A percentile compares a stretch with the other conserved stretches of the same genome.
These are phyloP conservation scores for Conidiobolus incongruus DNA, from an alignment of 371 early-diverging fungal species.

Conservation along the genomic window DNA sequence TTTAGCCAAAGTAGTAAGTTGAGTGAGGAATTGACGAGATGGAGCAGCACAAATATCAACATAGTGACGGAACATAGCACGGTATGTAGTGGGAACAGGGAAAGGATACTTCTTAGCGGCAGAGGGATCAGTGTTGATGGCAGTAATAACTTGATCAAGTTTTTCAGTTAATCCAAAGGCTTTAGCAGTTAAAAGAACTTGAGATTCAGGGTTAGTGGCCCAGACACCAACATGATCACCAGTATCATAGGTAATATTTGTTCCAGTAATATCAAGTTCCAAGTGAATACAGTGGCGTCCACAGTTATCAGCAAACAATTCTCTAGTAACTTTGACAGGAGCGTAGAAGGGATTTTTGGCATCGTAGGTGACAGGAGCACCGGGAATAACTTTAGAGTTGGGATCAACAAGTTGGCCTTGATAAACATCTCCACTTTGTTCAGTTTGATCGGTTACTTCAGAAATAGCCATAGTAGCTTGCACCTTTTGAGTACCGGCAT, in stretches of 20 bases:
- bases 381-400: constrained; percentile 3
- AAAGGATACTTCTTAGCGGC: constrained; percentile 65
- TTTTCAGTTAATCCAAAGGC: constrained; percentile 35
- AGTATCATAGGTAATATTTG: constrained; percentile 58
- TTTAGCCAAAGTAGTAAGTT: constrained; percentile 28
- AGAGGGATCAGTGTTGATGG: constrained; percentile 32
- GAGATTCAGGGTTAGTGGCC: constrained; percentile 60
- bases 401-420: constrained; percentile 30
- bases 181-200: constrained; percentile 35
- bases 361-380: constrained; percentile 23
- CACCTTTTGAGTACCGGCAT: constrained; percentile 7
- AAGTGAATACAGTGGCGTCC: constrained; percentile 77
- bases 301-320: constrained; percentile 34
- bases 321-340: constrained; percentile 23
- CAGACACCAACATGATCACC: constrained; percentile 94
- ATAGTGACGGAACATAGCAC: constrained; percentile 72
- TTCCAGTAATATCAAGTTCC: constrained; percentile 65
- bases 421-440: constrained; percentile 19
- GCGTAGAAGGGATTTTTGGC: constrained; percentile 64
- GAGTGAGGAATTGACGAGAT: constrained; percentile 32
- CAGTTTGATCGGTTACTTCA: constrained; percentile 15
- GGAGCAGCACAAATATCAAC: constrained; percentile 59
- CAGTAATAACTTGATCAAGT: constrained; percentile 31
- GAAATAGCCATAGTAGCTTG: constrained; percentile 14
- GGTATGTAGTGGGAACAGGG: constrained; percentile 69